Evolutionary conservation across 306 rosid genomes (phyloP).

Genomic region (Sesbania bispinosa): DNA sequence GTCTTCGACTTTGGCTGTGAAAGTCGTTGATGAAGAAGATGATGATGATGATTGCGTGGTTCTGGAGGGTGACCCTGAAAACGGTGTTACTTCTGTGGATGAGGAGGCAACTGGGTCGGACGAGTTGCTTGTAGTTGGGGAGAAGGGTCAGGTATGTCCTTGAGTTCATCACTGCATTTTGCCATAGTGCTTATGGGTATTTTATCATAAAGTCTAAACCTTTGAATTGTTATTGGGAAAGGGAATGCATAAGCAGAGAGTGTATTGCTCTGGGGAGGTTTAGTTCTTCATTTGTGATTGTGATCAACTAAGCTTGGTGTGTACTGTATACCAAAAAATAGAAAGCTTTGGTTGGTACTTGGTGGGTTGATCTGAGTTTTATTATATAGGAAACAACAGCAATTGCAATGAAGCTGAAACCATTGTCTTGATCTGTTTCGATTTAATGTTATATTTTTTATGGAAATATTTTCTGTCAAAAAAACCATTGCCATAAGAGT

Average conservation of each 20-base stretch:
- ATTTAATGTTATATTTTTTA: background rate
- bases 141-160: constrained; percentile 70
- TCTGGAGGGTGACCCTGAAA: constrained; percentile 71
- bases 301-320: too few relatives aligned
- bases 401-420: background rate
- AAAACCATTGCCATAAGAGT: background rate
- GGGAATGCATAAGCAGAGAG: background rate
- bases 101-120: constrained; percentile 46
- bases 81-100: constrained; percentile 29
- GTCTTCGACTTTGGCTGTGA: constrained; percentile 28
- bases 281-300: constrained; percentile 1
- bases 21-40: constrained; percentile 25
- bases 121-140: constrained; percentile 66
- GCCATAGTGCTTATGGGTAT: background rate
- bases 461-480: background rate
- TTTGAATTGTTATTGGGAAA: background rate
- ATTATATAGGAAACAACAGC: background rate
- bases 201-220: background rate
- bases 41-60: constrained; percentile 69
- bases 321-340: too few relatives aligned
- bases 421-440: background rate
- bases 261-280: background rate
- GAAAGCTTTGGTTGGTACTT: background rate
- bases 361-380: background rate
- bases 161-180: background rate